Evolutionary conservation across 352 stramenopile species (phyloP).

Genomic region (Globisporangium orthogonon): DNA sequence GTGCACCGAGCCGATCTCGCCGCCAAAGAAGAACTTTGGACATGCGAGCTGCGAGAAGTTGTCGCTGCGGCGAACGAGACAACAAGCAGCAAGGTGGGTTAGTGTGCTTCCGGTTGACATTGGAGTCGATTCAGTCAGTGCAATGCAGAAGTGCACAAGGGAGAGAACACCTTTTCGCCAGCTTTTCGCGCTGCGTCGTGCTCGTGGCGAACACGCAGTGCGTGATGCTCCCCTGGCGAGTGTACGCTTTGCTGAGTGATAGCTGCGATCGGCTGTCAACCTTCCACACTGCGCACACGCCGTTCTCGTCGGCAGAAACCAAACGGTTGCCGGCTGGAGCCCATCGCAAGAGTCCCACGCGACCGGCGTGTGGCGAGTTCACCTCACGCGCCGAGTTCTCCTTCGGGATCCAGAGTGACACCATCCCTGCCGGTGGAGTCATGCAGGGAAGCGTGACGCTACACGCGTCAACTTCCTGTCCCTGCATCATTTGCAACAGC

Average conservation of each 20-base stretch:
- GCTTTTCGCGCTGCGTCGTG: slow-evolving; percentile 26
- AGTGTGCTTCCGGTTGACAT: not conserved
- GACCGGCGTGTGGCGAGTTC: slow-evolving; percentile 72
- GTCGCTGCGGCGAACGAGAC: slow-evolving; percentile 18
- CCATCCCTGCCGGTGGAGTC: slow-evolving; percentile 36
- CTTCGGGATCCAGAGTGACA: slow-evolving; percentile 79
- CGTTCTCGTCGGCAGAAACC: slow-evolving; percentile 86
- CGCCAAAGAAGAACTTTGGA: slow-evolving; percentile 92
- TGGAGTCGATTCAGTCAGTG: not conserved
- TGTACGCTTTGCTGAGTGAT: slow-evolving; percentile 76
- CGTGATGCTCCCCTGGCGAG: slow-evolving; percentile 80
- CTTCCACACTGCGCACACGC: slow-evolving; percentile 83
- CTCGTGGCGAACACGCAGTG: slow-evolving; percentile 81
- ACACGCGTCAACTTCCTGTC: too few species aligned
- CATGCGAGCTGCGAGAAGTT: slow-evolving; percentile 49
- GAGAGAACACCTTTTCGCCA: slow-evolving; percentile 29
- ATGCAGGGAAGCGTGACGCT: too few species aligned
- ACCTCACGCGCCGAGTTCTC: slow-evolving; percentile 65
- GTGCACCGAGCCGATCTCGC: slow-evolving; percentile 85
- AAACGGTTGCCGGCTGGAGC: slow-evolving; percentile 81
- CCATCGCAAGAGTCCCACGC: slow-evolving; percentile 85
- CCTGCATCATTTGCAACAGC: too few species aligned
- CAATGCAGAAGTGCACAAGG: not conserved
- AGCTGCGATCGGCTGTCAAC: slow-evolving; percentile 77
- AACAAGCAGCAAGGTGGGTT: not conserved